Base-by-base conservation (phyloP, 306 rosid species). In the Ormosia emarginata region DNA sequence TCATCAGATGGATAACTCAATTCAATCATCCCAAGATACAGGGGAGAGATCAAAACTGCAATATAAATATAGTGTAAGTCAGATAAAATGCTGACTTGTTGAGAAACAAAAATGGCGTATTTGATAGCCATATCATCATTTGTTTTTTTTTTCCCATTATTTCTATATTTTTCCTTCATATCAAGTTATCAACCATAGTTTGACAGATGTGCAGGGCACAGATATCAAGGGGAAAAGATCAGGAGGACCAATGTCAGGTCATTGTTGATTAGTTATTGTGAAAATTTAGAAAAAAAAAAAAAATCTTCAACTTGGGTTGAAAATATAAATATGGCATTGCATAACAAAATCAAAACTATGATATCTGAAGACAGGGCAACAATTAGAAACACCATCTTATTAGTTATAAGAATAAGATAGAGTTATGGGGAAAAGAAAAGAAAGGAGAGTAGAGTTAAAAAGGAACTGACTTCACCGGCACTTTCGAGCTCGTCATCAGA, bases 401-500 rank as follows among this genome's bases (percentile, higher is more conserved):
- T 24, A 24, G 24, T 12, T 13, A 58, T 58, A 68, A 58, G 4
- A 13, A 24, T 24, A 24, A 24, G 24, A 24, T 24, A 24, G 24
- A 24, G 24, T 24, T 24, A 24, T 24, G 24, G 24, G 0, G 24
- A 24, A 24, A 24, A 24, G 14, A 24, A 9, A 65, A 74, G 12
- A 13, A 3, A 24, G 52, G 52, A 44, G 30, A 3, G 4, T 10
- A 17, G 50, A 34, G 64, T 56, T 3, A 46, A 74, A 67, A 2
- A 62, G 84, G 44, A 85, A 87, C 98, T 86, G 82, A 96, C 99
- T 83, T 96, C 99, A 81, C 97, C 98, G 74, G 98, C 97, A 89
- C 98, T 90, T 71, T 92, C 99, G 34, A 96, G 92, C 85, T 93
- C 99, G 83, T 96, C 98, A 41, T 92, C 94, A 3, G 99, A 89